Base-by-base conservation (phyloP, 805 yeast species). In the Schizosaccharomyces osmophilus region DNA sequence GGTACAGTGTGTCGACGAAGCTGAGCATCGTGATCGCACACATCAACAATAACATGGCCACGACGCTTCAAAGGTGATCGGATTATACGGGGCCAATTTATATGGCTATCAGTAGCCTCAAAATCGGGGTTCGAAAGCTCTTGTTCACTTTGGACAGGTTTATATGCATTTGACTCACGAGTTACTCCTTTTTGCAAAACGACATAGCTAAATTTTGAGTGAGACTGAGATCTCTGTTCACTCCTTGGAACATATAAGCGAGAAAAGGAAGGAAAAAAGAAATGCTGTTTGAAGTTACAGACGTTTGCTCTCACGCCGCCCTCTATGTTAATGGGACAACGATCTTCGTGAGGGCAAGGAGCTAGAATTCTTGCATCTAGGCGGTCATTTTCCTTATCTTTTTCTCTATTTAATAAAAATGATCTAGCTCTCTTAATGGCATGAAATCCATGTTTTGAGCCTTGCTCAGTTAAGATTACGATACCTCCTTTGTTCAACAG, bases 311-410 rank as follows among this genome's bases (percentile, higher is more conserved):
- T 55, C n/a, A 29, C 36, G 17, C 51, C 51, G 26, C 26, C 13
- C 13, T 45, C 60, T 41, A 22, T 41, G 13, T 42, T 11, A 22
- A 59, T 42, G 54, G 61, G 61, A 29, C 61, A 59, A n/a, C 43
- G 51, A 24, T 19, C 43, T 13, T 59, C 61, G 55, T 59, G 61
- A 4, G 61, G 61, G 22, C 61, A 59, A 19, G 61, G 61, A 8
- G 61, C 59, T 4, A 59, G 32, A 11, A 59, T 32, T 11, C 43
- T 26, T 15, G 31, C 61, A 2, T 59, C 43, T 4, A 36, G 17
- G 3, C 22, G 42, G 5, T 24, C 26, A 22, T 57, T 22, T n/a
- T 39, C 19, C 22, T 22, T 51, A 17, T 51, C 26, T 51, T 22
- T 22, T 24, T 8, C n/a, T 51, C 26, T 51, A 6, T 51, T 22